Base-by-base conservation (phyloP, 192 early-diverging fungal genomes). In the Haplosporangium gracile region DNA sequence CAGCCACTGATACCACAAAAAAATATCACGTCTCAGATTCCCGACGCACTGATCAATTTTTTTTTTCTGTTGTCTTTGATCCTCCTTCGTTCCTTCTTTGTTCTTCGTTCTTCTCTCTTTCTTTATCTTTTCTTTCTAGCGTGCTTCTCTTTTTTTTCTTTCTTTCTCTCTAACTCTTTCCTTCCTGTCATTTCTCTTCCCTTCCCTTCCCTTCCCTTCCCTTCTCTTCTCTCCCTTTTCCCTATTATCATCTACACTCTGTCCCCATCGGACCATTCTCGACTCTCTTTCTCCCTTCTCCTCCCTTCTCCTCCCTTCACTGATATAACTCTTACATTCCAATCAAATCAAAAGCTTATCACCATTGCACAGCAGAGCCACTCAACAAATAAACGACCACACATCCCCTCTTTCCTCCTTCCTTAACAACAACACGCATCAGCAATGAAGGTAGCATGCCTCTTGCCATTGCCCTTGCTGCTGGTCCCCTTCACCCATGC, bases 371-470 rank as follows among this genome's bases (percentile, higher is more conserved):
- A 65, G 60, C 29, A 65, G 24, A 65, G 0, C 0, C 7, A 75
- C 22, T 10, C 34, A 6, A 49, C 49, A 32, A 40, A 10, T 10
- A 55, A 15, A 53, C 45, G 32, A 57, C n/a, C 9, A 65, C 60
- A 65, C 60, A 29, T 10, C 26, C 26, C 22, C 39, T 18, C 45
- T 71, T 39, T 10, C 29, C 15, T 22, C 57, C 69, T 24, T 70
- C 74, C 39, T 24, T 57, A 43, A 24, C 11, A 5, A 29, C 38
- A 70, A 39, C 24, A 29, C 49, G 1, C 18, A 34, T 53, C 78
- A 85, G 68, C 78, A 76, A 86, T 86, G 83, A 86, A 86, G 63
- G 71, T 80, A 49, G 20, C 70, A 42, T 72, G 70, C 63, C 78
- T 80, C n/a, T 73, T 86, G 39, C 79, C 83, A 10, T n/a, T 86